Percentiles rank a stretch among this genome's conserved stretches.
phyloP scores from a whole-genome alignment of 73 alveolate species.

The Paramecium sexaurelia region DNA sequence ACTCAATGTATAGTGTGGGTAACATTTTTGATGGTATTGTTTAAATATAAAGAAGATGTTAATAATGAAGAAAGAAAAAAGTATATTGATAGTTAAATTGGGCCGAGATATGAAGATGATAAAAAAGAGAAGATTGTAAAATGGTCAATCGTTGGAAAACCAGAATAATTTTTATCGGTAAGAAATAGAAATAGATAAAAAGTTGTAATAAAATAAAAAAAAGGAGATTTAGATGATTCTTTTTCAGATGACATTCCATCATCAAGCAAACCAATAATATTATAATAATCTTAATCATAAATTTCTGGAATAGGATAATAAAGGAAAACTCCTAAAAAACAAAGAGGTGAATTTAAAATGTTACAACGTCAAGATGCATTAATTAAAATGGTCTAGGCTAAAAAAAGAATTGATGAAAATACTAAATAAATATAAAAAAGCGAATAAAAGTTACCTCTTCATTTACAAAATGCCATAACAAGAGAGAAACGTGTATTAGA shows the following conservation, averaged over 20 bases:
- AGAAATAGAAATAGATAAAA: neutral
- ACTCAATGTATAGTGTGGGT: neutral
- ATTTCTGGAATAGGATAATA: neutral
- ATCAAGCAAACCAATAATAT: neutral
- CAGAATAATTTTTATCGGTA: neutral
- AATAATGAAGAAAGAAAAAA: conserved; percentile 32
- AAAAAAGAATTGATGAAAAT: neutral
- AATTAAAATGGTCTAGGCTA: neutral
- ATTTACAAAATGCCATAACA: neutral
- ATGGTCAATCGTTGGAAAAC: conserved; percentile 39
- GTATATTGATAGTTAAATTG: neutral
- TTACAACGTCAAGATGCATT: neutral
- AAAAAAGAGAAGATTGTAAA: neutral
- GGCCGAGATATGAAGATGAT: conserved; percentile 40
- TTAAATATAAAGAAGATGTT: neutral
- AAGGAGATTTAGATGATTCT: neutral
- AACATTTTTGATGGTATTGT: neutral
- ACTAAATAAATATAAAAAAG: neutral
- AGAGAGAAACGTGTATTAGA: neutral
- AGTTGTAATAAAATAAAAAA: neutral
- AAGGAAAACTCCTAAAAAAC: conserved; percentile 39
- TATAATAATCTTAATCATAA: neutral
- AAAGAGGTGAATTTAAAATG: conserved; percentile 14
- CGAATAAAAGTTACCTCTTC: neutral
- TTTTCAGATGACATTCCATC: neutral